Evolutionary conservation across 257 asterid genomes (phyloP).

Genomic region (Solanum paucissectum): DNA sequence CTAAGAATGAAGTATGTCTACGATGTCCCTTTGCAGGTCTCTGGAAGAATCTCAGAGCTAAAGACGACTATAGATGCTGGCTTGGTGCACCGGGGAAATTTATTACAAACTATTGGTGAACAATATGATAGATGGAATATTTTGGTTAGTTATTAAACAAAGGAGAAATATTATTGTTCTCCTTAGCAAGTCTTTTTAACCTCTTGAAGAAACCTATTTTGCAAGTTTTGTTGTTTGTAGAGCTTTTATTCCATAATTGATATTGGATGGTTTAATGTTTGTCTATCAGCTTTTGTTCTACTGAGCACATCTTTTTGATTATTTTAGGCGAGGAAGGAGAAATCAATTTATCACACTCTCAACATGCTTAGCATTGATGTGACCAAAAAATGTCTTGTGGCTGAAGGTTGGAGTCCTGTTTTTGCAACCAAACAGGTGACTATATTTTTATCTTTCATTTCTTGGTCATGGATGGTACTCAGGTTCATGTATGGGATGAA

Average conservation of each 20-base stretch:
- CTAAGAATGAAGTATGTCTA: background rate
- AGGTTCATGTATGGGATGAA: background rate
- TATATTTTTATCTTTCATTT: background rate
- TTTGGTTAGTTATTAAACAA: constrained; percentile 41
- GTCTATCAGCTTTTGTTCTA: background rate
- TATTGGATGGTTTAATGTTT: background rate
- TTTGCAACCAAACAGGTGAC: constrained; percentile 83
- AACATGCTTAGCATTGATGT: constrained; percentile 99
- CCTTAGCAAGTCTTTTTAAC: background rate
- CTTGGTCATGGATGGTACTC: background rate
- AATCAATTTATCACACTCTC: constrained; percentile 87
- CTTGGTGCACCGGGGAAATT: constrained; percentile 71
- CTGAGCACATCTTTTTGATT: background rate
- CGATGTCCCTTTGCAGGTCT: constrained; percentile 46
- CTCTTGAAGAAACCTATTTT: background rate
- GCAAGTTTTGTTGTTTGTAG: background rate
- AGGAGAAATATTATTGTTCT: background rate
- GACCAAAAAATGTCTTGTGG: constrained; percentile 92
- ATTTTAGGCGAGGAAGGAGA: constrained; percentile 77
- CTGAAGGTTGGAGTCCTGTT: constrained; percentile 99
- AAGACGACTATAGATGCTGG: constrained; percentile 95
- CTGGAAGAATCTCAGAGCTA: constrained; percentile 74
- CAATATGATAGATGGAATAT: constrained; percentile 80
- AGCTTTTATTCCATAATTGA: background rate
- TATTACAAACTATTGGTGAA: constrained; percentile 69